phyloP scores from a whole-genome alignment of 1,139 yeast genomes.

The Blastobotrys illinoisensis region DNA sequence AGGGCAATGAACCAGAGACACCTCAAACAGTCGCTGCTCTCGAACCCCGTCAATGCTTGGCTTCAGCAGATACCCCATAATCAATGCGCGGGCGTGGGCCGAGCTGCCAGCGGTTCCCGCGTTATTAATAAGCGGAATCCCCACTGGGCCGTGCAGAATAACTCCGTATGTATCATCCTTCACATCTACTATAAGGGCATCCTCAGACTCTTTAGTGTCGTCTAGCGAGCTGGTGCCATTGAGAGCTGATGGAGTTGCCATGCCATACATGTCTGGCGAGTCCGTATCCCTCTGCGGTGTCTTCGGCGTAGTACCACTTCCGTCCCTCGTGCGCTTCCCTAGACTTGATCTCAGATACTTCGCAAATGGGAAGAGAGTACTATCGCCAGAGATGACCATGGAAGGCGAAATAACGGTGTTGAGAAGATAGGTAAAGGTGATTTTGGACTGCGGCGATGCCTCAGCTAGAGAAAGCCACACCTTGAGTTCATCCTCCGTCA shows the following conservation, averaged over 20 bases:
- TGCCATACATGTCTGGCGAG: slow-evolving; percentile 39
- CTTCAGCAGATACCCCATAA: slow-evolving; percentile 16
- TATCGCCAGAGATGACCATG: slow-evolving; percentile 40
- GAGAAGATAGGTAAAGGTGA: slow-evolving; percentile 62
- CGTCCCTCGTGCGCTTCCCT: slow-evolving; percentile 8
- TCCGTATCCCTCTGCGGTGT: slow-evolving; percentile 32
- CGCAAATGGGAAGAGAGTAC: slow-evolving; percentile 28
- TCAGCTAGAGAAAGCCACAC: slow-evolving; percentile 29
- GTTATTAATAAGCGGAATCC: slow-evolving; percentile 8
- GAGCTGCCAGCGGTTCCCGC: slow-evolving; percentile 6
- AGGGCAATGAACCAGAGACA: slow-evolving; percentile 29
- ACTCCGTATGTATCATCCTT: slow-evolving; percentile 55
- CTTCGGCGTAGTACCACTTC: slow-evolving; percentile 21
- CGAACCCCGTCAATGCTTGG: slow-evolving; percentile 13
- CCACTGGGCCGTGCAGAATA: slow-evolving; percentile 26
- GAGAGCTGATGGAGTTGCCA: slow-evolving; percentile 28
- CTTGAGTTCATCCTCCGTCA: slow-evolving; percentile 32
- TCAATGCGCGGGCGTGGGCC: slow-evolving; percentile 40
- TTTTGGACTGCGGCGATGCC: slow-evolving; percentile 36
- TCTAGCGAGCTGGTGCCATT: slow-evolving; percentile 20
- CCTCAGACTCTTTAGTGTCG: slow-evolving; percentile 18
- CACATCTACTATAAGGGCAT: slow-evolving; percentile 28
- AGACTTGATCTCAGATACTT: slow-evolving; percentile 7
- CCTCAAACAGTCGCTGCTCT: slow-evolving; percentile 26
- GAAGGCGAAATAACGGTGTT: slow-evolving; percentile 65